Percentiles rank a stretch among this genome's conserved stretches.
These are phyloP conservation scores for Vigna trinervia DNA, from an alignment of 306 rosid species.

Conservation along the genomic window DNA sequence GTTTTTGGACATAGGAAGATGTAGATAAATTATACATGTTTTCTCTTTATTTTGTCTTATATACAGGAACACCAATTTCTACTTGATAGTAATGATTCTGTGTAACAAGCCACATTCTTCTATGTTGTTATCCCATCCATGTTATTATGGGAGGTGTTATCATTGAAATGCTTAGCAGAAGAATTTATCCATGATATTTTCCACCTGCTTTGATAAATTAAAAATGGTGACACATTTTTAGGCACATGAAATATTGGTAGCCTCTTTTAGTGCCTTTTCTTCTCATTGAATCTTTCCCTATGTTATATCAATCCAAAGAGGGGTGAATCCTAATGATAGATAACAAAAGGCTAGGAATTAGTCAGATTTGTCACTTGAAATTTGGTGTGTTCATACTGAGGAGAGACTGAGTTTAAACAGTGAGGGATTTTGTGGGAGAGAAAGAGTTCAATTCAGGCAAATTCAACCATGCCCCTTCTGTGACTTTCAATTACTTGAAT, in stretches of 20 bases:
- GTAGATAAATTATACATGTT: constrained; percentile 36
- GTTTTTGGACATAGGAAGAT: constrained; percentile 37
- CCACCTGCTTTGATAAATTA: background rate
- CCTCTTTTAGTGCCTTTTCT: background rate
- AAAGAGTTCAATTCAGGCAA: too few species aligned
- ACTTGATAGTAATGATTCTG: constrained; percentile 1
- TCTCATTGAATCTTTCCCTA: background rate
- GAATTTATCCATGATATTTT: background rate
- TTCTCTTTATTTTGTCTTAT: constrained; percentile 7
- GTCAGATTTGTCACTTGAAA: too few species aligned
- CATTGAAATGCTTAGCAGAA: constrained; percentile 1
- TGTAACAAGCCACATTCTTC: background rate
- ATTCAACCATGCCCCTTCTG: too few species aligned
- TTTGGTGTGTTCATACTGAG: too few species aligned
- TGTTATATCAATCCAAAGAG: background rate
- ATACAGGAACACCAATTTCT: constrained; percentile 20
- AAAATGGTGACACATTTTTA: background rate
- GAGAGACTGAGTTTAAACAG: too few species aligned
- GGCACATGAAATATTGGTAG: background rate
- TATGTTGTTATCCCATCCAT: background rate
- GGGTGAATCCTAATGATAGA: too few species aligned
- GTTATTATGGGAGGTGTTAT: background rate
- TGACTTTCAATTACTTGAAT: too few species aligned
- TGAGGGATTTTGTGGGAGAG: too few species aligned
- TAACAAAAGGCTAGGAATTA: too few species aligned